Conservation (phyloP, 306 rosid genomes). For the Mucuna pruriens region DNA sequence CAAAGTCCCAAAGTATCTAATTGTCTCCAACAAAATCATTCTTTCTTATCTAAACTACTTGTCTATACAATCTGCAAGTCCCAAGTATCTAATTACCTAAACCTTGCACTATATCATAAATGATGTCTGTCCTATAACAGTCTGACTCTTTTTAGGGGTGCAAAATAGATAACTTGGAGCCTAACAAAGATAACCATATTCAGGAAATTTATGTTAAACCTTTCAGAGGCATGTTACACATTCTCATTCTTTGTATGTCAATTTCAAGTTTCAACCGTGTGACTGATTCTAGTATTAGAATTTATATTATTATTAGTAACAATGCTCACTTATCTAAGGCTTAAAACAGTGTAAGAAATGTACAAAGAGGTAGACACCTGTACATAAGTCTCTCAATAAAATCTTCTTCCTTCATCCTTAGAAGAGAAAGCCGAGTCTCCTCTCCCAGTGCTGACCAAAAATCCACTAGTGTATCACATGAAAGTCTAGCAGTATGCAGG, state of each 20-base stretch:
- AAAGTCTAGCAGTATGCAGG: slow-evolving; percentile 95
- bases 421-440: slow-evolving; percentile 92
- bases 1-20: slow-evolving; percentile 8
- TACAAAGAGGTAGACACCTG: slow-evolving; percentile 74
- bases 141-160: slow-evolving; percentile 17
- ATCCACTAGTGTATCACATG: slow-evolving; percentile 95
- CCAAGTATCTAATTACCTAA: slow-evolving; percentile 11
- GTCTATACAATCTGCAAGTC: background rate
- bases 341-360: slow-evolving; percentile 40
- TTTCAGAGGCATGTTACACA: slow-evolving; percentile 34
- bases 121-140: background rate
- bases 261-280: slow-evolving; percentile 37
- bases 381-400: slow-evolving; percentile 97
- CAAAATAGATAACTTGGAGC: slow-evolving; percentile 19
- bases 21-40: slow-evolving; percentile 21
- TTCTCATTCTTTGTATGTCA: slow-evolving; percentile 32
- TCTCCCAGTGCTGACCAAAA: slow-evolving; percentile 99
- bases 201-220: slow-evolving; percentile 29
- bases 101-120: slow-evolving; percentile 14
- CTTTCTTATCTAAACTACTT: background rate
- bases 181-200: slow-evolving; percentile 8
- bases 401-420: slow-evolving; percentile 99
- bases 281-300: slow-evolving; percentile 33
- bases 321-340: slow-evolving; percentile 41
- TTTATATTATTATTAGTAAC: slow-evolving; percentile 24